Percentiles rank a stretch among this genome's conserved stretches.
Conservation (phyloP, 2,329 filamentous ascomycete species). For the Trichoderma endophyticum region DNA sequence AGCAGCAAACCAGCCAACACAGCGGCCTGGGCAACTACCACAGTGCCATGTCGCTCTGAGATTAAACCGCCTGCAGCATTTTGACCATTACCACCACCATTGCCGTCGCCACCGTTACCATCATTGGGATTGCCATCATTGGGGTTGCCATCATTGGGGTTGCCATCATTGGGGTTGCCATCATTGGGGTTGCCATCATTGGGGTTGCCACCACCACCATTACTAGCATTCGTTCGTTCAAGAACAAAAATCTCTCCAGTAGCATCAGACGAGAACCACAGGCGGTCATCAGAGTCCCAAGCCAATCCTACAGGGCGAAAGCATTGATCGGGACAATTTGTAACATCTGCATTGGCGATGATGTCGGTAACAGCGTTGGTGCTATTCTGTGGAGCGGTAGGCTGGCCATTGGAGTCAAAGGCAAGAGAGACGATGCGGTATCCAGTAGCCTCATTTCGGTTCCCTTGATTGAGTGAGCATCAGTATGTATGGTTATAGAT, state of each 20-base stretch:
- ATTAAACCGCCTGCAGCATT: slow-evolving; percentile 23
- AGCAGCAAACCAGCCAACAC: slow-evolving; percentile 30
- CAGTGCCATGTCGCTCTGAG: slow-evolving; percentile 21
- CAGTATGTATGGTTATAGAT: background rate
- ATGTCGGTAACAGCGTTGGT: slow-evolving; percentile 49
- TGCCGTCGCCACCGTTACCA: background rate
- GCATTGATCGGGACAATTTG: slow-evolving; percentile 53
- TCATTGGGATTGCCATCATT: background rate
- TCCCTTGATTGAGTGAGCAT: slow-evolving; percentile 32
- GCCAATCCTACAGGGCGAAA: slow-evolving; percentile 62
- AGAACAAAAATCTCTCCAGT: slow-evolving; percentile 65
- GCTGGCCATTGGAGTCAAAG: slow-evolving; percentile 42
- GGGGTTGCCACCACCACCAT: background rate
- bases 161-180: background rate
- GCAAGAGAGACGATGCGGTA: slow-evolving; percentile 44
- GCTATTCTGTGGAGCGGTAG: slow-evolving; percentile 40
- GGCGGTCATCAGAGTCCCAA: slow-evolving; percentile 47
- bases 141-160: background rate
- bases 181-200: slow-evolving; percentile 9
- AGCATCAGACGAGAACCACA: slow-evolving; percentile 61
- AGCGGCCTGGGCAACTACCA: slow-evolving; percentile 30
- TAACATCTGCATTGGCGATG: slow-evolving; percentile 52
- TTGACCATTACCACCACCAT: background rate
- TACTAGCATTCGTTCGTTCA: slow-evolving; percentile 19
- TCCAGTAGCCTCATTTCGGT: slow-evolving; percentile 42